Evolutionary conservation across 805 yeast genomes (phyloP), one percentile per base, ranked within the genome.

Genomic region (Tetrapisispora namnaoensis): DNA sequence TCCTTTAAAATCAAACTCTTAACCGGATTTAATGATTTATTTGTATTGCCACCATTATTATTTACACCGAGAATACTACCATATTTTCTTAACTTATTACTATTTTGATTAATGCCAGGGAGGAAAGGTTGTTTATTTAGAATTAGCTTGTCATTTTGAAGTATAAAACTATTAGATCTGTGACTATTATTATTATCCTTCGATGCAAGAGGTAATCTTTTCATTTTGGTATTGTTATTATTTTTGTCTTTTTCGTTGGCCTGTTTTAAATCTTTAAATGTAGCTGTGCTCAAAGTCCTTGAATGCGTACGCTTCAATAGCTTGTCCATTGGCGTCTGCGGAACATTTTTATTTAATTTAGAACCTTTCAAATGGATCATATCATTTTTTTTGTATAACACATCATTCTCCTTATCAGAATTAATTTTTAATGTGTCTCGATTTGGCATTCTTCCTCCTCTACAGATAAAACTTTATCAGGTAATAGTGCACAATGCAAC

Each of bases 1-100:
- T 62, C 71, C 44, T 61, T 60, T 41, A 59, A 51, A 17, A 67
- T 61, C 20, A 62, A 51, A 49, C 65, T 61, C 49, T 63, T 60
- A 28, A 54, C 50, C 38, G 28, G 27, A 11, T 30, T 27, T 4
- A 40, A 42, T 30, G 54, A 53, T 9, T 61, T 62, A 13, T 59
- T 50, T 16, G 59, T 61, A n/a, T 51, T 57, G 11, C 54, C 52
- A 32, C 36, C 18, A 17, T 42, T 42, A 8, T 42, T 28, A 30
- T 42, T 30, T 24, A 42, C 28, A 13, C 61, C 62, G 18, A 62
- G 47, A 4, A 61, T 56, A 34, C 65, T 58, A 14, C 64, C 66
- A 48, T 62, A 61, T 34, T 65, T 67, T 47, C 66, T 65, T 35
- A 70, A 59, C 47, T 18, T 42, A 32, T 39, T 38, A 10, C 30